Evolutionary conservation across 2,329 filamentous ascomycete genomes (phyloP).

Genomic region (Fusarium continuum): DNA sequence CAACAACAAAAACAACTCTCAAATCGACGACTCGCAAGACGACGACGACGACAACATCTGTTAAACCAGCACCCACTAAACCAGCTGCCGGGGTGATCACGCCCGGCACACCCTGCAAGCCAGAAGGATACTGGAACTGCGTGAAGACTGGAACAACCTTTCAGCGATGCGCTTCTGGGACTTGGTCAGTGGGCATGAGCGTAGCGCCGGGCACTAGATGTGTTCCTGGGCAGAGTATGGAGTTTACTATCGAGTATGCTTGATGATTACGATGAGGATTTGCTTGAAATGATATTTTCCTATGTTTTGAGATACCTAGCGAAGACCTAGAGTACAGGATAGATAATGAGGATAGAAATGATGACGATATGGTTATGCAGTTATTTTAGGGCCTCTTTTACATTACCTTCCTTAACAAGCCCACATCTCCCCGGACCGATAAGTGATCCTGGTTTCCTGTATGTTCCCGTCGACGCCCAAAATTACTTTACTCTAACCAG

Average conservation of each 20-base stretch:
- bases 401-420: neutral
- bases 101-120: conserved; percentile 28
- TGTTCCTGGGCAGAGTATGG: conserved; percentile 44
- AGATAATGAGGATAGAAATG: neutral
- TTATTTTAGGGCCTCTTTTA: too few species aligned
- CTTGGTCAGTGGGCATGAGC: conserved; percentile 58
- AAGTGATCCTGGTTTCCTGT: neutral
- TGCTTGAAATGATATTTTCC: neutral
- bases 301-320: neutral
- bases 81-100: conserved; percentile 19
- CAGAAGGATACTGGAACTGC: conserved; percentile 42
- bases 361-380: neutral
- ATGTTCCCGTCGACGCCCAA: neutral
- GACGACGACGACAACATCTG: neutral
- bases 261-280: conserved; percentile 4
- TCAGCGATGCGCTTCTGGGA: conserved; percentile 68
- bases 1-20: conserved; percentile 25
- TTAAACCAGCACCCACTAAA: conserved; percentile 14
- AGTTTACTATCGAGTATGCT: conserved; percentile 27
- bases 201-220: conserved; percentile 65
- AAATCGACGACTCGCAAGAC: conserved; percentile 22
- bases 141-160: conserved; percentile 48
- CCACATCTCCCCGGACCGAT: neutral
- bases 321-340: neutral
- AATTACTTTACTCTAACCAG: neutral